Base-by-base conservation (phyloP, 192 early-diverging fungal species). In the Backusella tarrabulga region DNA sequence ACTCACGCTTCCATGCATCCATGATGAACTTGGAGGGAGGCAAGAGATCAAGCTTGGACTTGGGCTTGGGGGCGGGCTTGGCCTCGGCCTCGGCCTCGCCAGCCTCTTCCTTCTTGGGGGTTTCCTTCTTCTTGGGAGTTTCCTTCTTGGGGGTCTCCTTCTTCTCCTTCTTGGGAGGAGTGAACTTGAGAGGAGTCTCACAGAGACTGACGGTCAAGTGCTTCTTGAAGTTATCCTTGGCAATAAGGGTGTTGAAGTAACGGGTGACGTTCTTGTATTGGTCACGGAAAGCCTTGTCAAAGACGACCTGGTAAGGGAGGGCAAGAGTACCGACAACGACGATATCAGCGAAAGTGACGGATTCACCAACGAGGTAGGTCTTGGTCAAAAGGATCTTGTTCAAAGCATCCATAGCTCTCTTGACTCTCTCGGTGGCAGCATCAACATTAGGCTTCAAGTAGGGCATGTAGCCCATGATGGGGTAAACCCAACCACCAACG, bases 1-100 rank as follows among this genome's bases (percentile, higher is more conserved):
- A 98, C 86, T 95, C 91, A 74, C 96, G 93, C 90, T 98, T 98
- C 96, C 97, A 98, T 77, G 93, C 92, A 75, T 98, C 96, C 67
- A 98, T 81, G 78, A 88, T 84, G 86, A 98, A 93, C 76, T 86
- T 80, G 78, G 94, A 91, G 68, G 91, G 90, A 76, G 95, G 96
- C 78, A 97, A 88, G 78, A 92, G 85, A 81, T 97, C 95, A 75
- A 97, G 86, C 82, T 91, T 90, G 89, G 91, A 94, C 93, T 98
- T 96, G 82, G 90, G 90, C 91, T 97, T 96, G 83, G 96, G 95
- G 74, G 84, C 90, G 74, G 92, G 91, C 79, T 91, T 88, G 60
- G 84, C 79, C 41, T 82, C 82, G 74, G 88, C 87, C 77, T 91
- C 29, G 38, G 11, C 91, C 46, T 85, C 88, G 42, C 91, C 90